Base-by-base conservation (phyloP, 2,329 filamentous ascomycete genomes). In the Cladosporium halotolerans region DNA sequence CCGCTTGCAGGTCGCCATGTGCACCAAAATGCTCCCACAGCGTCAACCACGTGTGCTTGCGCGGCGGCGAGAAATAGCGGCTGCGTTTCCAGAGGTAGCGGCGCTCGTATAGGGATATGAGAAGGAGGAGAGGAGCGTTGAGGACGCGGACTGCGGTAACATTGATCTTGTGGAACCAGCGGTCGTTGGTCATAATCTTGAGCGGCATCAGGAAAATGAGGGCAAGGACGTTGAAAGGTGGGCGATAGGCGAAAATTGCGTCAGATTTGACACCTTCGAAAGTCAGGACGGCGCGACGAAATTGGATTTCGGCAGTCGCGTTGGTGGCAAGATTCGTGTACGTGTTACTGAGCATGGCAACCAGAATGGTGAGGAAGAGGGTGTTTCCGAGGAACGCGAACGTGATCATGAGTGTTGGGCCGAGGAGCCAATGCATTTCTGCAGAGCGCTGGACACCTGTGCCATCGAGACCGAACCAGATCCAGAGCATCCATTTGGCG, bases 141-240 rank as follows among this genome's bases (percentile, higher is more conserved):
- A 91, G 78, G 8, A 83, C 72, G 36, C 88, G 83, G 18, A 93
- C 85, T 9, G 81, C 80, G 54, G 83, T 81, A 54, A 95, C 88
- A 66, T 95, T 90, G 63, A 92, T 86, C 71, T 92, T 93, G 74
- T 95, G 89, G 66, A 93, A 93, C 88, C 88, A 92, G 42, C 89
- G 83, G 0, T 86, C 82, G n/a, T 82, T 83, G 34, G 89, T 76
- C n/a, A 88, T 62, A 62, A 88, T 88, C 62, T 89, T 90, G 56
- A 93, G 77, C 0, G 89, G 89, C 2, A 92, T 76, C 13, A 93
- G 76, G 28, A 90, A 66, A 55, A 88, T 72, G 28, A 93, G 76
- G 18, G 89, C 89, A 16, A 91, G 70, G 55, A 95, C 81, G 64
- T 95, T 95, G 71, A 93, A 89, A 0, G 89, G 89, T 0, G 89